phyloP scores from a whole-genome alignment of 2,329 filamentous ascomycete genomes.

The Sphaerostilbella broomeana region DNA sequence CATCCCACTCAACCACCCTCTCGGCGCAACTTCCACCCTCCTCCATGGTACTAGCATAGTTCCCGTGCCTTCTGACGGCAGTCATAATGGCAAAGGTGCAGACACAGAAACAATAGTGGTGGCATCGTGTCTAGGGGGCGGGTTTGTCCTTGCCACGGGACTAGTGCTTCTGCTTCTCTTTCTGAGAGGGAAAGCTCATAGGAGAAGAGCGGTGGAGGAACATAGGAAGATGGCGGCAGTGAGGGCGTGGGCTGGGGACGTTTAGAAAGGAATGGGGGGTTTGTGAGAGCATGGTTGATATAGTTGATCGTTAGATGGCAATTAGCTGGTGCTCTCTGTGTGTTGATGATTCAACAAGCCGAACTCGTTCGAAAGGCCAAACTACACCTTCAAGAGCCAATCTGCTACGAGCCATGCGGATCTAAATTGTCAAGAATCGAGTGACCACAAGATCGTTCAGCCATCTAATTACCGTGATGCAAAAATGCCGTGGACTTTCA shows the following conservation, averaged over 20 bases:
- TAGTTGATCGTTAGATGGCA: too few relatives aligned
- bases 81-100: background rate
- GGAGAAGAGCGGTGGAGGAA: background rate
- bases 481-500: too few relatives aligned
- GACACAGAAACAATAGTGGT: slow-evolving; percentile 8
- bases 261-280: too few relatives aligned
- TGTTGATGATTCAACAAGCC: too few relatives aligned
- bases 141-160: background rate
- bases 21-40: background rate
- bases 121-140: slow-evolving; percentile 1
- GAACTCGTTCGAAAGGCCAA: too few relatives aligned
- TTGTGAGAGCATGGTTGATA: too few relatives aligned
- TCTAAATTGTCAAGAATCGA: too few relatives aligned
- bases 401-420: too few relatives aligned
- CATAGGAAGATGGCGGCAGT: background rate
- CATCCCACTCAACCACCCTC: background rate
- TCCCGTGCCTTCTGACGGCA: background rate
- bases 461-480: too few relatives aligned
- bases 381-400: too few relatives aligned
- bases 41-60: background rate
- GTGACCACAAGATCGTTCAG: too few relatives aligned
- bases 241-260: slow-evolving; percentile 1
- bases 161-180: slow-evolving; percentile 2
- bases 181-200: background rate
- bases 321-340: too few relatives aligned